Evolutionary conservation across 1,284 basidiomycete genomes (phyloP).

Genomic region (Stereum hirsutum): DNA sequence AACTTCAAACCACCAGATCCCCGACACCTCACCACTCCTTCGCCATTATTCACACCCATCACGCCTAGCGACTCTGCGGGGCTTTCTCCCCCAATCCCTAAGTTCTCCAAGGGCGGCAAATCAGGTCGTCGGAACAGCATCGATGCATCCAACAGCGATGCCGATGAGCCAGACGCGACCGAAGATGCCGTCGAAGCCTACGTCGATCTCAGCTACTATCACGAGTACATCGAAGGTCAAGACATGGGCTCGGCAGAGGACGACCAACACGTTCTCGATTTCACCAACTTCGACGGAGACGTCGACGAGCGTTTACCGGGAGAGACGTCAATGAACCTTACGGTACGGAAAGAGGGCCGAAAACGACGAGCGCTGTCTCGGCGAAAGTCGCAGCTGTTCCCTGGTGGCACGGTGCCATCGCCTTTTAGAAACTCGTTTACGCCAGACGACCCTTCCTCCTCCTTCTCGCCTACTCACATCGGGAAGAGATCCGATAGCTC

Average conservation of each 20-base stretch:
- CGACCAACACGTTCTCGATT: conserved; percentile 52
- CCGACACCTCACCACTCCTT: conserved; percentile 4
- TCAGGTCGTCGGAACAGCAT: conserved; percentile 2
- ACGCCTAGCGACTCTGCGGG: conserved; percentile 4
- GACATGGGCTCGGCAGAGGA: conserved; percentile 27
- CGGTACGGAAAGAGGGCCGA: conserved; percentile 62
- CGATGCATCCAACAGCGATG: conserved; percentile 1
- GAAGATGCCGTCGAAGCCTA: conserved; percentile 25
- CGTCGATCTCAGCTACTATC: conserved; percentile 41
- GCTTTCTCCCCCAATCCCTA: conserved; percentile 35
- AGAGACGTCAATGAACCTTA: conserved; percentile 52
- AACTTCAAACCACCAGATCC: conserved; percentile 31
- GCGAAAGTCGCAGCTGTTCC: conserved; percentile 16
- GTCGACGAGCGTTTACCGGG: conserved; percentile 55
- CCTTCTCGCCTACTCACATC: not conserved
- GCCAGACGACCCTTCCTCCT: not conserved
- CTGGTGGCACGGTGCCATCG: not conserved
- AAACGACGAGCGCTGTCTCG: conserved; percentile 49
- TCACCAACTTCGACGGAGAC: conserved; percentile 80
- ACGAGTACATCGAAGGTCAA: conserved; percentile 22
- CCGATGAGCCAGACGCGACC: conserved; percentile 9
- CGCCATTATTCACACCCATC: conserved; percentile 4
- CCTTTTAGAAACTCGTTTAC: too few species aligned
- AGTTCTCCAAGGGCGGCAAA: conserved; percentile 20
- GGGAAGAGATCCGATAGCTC: not conserved